Evolutionary conservation across 2,329 filamentous ascomycete genomes (phyloP).

Genomic region (Colletotrichum tropicicola): DNA sequence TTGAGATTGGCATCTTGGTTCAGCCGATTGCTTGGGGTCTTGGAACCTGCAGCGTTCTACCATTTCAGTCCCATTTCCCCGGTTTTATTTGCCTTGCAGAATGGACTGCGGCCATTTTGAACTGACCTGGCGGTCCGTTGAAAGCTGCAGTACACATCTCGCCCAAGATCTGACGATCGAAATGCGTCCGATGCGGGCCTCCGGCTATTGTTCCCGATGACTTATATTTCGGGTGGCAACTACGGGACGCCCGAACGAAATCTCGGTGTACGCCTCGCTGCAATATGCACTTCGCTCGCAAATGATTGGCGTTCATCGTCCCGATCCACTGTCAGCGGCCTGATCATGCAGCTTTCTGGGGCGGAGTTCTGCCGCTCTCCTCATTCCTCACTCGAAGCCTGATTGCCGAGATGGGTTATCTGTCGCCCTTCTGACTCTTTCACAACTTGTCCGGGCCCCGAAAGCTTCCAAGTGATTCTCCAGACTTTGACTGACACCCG

Average conservation of each 20-base stretch:
- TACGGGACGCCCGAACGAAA: not conserved
- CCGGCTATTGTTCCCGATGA: not conserved
- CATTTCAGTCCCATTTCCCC: too few relatives aligned
- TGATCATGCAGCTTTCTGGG: not conserved
- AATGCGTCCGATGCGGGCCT: not conserved
- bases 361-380: not conserved
- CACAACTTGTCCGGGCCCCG: not conserved
- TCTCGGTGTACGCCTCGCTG: not conserved
- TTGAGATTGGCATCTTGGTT: not conserved
- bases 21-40: not conserved
- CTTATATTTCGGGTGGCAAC: not conserved
- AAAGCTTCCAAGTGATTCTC: not conserved
- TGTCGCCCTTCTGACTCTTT: not conserved
- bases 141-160: not conserved
- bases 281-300: not conserved
- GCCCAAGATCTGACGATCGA: not conserved
- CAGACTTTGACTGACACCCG: not conserved
- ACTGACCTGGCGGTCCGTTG: not conserved
- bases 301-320: slow-evolving; percentile 4
- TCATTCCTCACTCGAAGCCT: not conserved
- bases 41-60: not conserved
- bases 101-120: not conserved
- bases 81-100: not conserved
- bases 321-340: not conserved
- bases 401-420: not conserved